Evolutionary conservation across 73 alveolate genomes (phyloP), one percentile per base, ranked within the genome.

Genomic region (Paramecium sexaurelia): DNA sequence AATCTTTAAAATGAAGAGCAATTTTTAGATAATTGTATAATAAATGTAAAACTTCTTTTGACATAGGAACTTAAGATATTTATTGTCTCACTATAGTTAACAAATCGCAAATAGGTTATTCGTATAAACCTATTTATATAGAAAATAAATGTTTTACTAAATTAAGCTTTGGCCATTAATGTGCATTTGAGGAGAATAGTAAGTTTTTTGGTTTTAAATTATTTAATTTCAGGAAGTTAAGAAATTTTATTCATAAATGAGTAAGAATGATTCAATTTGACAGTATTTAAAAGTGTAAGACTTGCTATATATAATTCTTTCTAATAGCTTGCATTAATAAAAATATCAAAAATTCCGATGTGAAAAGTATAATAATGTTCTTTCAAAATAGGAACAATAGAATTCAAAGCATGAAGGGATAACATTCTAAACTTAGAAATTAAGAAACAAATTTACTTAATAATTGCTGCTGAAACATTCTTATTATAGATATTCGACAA

Each of bases 251-350:
- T 32, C 86, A 71, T 71, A 71, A 71, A 71, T 27, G 55, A 71
- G 29, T 71, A 35, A 2, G 56, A 71, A 20, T 71, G 56, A 35
- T 37, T 13, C 2, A 20, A 17, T 32, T 17, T 37, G 22, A 37
- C 56, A 33, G 56, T 15, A 37, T 32, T 71, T 71, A 71, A 37
- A 33, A 71, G 35, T 27, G 86, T 33, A 15, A 37, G 56, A 35
- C 86, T 71, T n/a, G 86, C 86, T 15, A 37, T 37, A 40, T 35
- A 71, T 35, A 35, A n/a, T 71, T 71, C 86, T 71, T 71, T 71
- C 20, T 29, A 22, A 19, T 29, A 32, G 61, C 43, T 71, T 6
- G 86, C 36, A 71, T 71, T 78, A n/a, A 78, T 39, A 43, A 78
- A 78, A 7, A 78, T 29, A 22, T 39, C 73, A 20, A 24, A 78